phyloP scores from a whole-genome alignment of 192 early-diverging fungal species.

The Oehlia diaphana region DNA sequence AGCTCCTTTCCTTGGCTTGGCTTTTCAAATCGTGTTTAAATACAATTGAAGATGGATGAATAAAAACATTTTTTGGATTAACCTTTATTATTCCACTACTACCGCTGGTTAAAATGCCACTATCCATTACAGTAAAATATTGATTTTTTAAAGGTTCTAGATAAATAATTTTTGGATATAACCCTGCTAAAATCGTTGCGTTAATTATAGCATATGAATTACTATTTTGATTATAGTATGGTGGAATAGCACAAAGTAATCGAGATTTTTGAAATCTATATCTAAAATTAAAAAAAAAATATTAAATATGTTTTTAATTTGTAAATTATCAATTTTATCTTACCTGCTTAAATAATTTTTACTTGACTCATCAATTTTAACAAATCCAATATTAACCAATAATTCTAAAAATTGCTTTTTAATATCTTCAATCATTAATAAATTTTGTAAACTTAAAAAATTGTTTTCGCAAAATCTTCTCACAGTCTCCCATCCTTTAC shows the following conservation, averaged over 20 bases:
- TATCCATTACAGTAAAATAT: slow-evolving; percentile 35
- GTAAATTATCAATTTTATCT: background rate
- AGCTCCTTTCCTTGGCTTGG: slow-evolving; percentile 22
- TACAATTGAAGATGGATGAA: slow-evolving; percentile 78
- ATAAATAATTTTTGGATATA: slow-evolving; percentile 76
- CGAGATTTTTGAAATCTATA: slow-evolving; percentile 34
- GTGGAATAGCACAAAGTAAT: slow-evolving; percentile 42
- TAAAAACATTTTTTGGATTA: slow-evolving; percentile 51
- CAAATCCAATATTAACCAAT: slow-evolving; percentile 53
- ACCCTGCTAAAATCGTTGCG: slow-evolving; percentile 74
- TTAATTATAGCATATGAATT: slow-evolving; percentile 59
- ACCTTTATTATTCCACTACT: slow-evolving; percentile 35
- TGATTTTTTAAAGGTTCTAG: slow-evolving; percentile 36
- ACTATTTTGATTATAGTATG: slow-evolving; percentile 43
- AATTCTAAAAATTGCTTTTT: slow-evolving; percentile 55
- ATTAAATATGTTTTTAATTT: too few species aligned
- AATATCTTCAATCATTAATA: slow-evolving; percentile 59
- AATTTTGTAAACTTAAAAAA: slow-evolving; percentile 51
- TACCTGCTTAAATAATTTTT: slow-evolving; percentile 32
- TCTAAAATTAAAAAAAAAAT: background rate
- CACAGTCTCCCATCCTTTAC: background rate
- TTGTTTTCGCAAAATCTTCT: slow-evolving; percentile 48
- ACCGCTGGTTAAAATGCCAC: background rate
- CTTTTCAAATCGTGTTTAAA: slow-evolving; percentile 32
- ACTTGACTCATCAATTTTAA: slow-evolving; percentile 32